Evolutionary conservation across 257 asterid genomes (phyloP).

Genomic region (Misopates orontium): DNA sequence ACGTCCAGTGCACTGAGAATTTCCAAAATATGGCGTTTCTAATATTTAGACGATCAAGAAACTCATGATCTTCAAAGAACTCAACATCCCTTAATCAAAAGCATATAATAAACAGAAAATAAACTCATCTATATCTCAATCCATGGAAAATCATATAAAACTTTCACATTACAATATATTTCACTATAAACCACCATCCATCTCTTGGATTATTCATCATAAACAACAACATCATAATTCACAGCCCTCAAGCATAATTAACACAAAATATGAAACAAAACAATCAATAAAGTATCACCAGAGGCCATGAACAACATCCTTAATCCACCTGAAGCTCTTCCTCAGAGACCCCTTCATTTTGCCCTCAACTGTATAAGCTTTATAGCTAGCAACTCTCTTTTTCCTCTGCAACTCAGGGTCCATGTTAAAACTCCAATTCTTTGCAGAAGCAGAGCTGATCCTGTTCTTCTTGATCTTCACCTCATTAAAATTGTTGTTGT

Average conservation of each 20-base stretch:
- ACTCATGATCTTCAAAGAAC: too few species aligned
- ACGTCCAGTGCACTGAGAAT: too few species aligned
- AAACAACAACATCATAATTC: neutral
- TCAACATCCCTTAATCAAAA: too few species aligned
- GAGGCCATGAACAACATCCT: conserved; percentile 59
- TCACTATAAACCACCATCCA: neutral
- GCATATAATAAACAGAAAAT: too few species aligned
- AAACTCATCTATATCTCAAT: too few species aligned
- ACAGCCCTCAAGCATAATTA: neutral
- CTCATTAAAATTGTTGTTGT: conserved; percentile 28
- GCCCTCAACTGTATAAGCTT: conserved; percentile 62
- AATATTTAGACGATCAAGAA: too few species aligned
- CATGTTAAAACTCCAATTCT: conserved; percentile 46
- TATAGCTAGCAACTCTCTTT: conserved; percentile 69
- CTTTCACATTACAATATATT: neutral
- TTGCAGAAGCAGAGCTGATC: conserved; percentile 30
- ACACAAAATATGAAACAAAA: neutral
- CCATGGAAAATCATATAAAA: neutral
- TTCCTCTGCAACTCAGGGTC: conserved; percentile 79
- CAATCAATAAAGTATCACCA: conserved; percentile 40
- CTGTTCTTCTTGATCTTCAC: conserved; percentile 56
- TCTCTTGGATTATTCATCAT: conserved; percentile 3
- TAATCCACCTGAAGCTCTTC: conserved; percentile 79
- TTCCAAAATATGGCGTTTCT: too few species aligned
- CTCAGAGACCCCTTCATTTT: conserved; percentile 73